Evolutionary conservation across 1,284 basidiomycete species (phyloP).

Genomic region (Irpex sp.): DNA sequence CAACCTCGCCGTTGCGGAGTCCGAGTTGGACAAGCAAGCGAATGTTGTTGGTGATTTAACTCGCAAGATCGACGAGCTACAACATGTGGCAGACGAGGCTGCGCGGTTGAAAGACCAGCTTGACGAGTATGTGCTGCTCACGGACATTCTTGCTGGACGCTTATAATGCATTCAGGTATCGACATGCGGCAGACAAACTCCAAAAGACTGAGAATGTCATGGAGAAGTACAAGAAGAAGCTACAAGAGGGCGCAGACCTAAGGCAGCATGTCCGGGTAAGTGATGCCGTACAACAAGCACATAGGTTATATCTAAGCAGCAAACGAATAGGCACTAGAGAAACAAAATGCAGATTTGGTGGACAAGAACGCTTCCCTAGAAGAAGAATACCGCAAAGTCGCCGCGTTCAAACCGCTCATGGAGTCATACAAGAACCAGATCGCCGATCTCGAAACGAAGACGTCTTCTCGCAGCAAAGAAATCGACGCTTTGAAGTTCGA

Average conservation of each 20-base stretch:
- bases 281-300: background rate
- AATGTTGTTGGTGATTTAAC: constrained; percentile 66
- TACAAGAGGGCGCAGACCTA: constrained; percentile 89
- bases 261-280: constrained; percentile 79
- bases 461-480: constrained; percentile 60
- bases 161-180: constrained; percentile 47
- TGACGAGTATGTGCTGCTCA: constrained; percentile 67
- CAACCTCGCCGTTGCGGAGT: constrained; percentile 73
- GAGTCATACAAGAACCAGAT: constrained; percentile 92
- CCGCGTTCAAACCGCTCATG: constrained; percentile 83
- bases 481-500: constrained; percentile 70
- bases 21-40: constrained; percentile 75
- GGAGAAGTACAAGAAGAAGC: constrained; percentile 98
- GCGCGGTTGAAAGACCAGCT: constrained; percentile 85
- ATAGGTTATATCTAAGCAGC: background rate
- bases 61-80: constrained; percentile 79
- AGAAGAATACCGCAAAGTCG: constrained; percentile 84
- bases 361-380: constrained; percentile 89
- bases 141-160: background rate
- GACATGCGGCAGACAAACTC: constrained; percentile 85
- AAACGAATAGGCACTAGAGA: constrained; percentile 68
- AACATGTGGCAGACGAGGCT: constrained; percentile 71
- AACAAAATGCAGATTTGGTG: constrained; percentile 87
- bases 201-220: constrained; percentile 96
- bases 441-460: constrained; percentile 72